Evolutionary conservation across 805 yeast species (phyloP).

Genomic region (Blastobotrys attinorum): DNA sequence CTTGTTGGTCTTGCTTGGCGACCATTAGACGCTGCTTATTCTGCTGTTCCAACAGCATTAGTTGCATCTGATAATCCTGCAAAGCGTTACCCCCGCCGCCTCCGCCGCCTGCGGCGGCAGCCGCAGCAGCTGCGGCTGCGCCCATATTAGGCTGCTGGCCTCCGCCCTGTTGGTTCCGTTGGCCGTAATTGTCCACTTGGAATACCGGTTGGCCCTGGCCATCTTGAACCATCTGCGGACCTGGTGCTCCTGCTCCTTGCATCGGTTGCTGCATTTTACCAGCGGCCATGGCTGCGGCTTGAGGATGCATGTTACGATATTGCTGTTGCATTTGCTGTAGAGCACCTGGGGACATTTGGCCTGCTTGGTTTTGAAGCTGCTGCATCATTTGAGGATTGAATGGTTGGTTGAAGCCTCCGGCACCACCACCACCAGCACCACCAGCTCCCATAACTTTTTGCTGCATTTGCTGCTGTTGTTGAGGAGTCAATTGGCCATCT

Average conservation of each 20-base stretch:
- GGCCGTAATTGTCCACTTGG: neutral
- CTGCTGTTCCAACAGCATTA: conserved; percentile 66
- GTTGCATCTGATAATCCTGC: conserved; percentile 75
- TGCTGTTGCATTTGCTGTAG: conserved; percentile 8
- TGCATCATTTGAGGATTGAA: conserved; percentile 23
- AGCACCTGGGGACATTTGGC: conserved; percentile 21
- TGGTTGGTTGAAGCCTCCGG: too few species aligned
- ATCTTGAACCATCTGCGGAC: neutral
- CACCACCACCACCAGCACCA: conserved; percentile 11
- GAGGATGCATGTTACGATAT: conserved; percentile 3
- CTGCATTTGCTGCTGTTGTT: conserved; percentile 18
- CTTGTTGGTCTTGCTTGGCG: conserved; percentile 32
- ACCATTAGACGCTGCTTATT: conserved; percentile 53
- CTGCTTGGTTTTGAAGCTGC: conserved; percentile 23
- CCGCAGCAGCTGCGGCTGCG: conserved; percentile 27
- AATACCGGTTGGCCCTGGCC: conserved; percentile 1
- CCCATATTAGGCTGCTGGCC: neutral
- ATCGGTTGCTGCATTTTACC: neutral
- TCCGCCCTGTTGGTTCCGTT: conserved; percentile 1
- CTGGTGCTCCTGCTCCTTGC: neutral
- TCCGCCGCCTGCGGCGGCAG: conserved; percentile 16
- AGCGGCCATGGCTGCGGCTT: conserved; percentile 17
- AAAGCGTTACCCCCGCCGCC: conserved; percentile 43
- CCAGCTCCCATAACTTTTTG: conserved; percentile 18
- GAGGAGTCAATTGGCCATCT: conserved; percentile 22